Percentiles rank a stretch among this genome's conserved stretches.
Conservation (phyloP, 1,284 basidiomycete genomes). For the Rhodotorula sp. region DNA sequence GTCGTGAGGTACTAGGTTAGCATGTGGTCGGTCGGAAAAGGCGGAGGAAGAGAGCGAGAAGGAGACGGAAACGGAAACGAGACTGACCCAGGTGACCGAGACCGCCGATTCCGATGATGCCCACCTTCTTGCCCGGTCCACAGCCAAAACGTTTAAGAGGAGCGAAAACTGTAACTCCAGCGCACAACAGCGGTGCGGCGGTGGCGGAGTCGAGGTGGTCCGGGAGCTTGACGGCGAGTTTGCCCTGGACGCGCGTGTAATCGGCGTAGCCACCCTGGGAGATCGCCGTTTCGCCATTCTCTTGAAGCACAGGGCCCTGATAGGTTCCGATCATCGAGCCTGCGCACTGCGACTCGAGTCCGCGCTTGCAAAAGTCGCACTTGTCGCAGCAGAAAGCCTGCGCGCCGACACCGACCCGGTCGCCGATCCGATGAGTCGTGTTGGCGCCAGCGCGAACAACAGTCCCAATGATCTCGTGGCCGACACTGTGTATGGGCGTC, state of each 20-base stretch:
- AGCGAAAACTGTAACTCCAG: constrained; percentile 53
- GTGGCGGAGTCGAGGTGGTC: constrained; percentile 59
- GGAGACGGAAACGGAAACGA: neutral
- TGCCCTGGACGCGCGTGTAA: constrained; percentile 57
- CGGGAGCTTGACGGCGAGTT: constrained; percentile 69
- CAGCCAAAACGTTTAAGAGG: constrained; percentile 54
- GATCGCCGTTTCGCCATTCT: constrained; percentile 49
- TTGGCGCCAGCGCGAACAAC: constrained; percentile 53
- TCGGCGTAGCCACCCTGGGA: constrained; percentile 64
- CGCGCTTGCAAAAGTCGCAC: constrained; percentile 52
- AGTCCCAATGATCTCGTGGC: constrained; percentile 45
- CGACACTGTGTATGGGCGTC: neutral
- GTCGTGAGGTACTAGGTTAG: neutral
- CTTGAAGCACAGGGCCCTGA: too few species aligned
- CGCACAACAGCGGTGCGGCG: constrained; percentile 51
- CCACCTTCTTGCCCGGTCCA: constrained; percentile 52
- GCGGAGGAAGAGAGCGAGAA: neutral
- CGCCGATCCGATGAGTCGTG: constrained; percentile 52
- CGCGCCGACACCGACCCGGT: constrained; percentile 55
- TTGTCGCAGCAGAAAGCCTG: constrained; percentile 51
- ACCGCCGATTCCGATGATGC: constrained; percentile 49
- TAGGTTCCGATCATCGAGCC: constrained; percentile 36
- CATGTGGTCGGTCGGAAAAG: neutral
- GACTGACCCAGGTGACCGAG: constrained; percentile 48
- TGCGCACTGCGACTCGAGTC: constrained; percentile 51